These are phyloP conservation scores for Pythium scleroteichum DNA, from an alignment of 352 stramenopile species.

Conservation along the genomic window DNA sequence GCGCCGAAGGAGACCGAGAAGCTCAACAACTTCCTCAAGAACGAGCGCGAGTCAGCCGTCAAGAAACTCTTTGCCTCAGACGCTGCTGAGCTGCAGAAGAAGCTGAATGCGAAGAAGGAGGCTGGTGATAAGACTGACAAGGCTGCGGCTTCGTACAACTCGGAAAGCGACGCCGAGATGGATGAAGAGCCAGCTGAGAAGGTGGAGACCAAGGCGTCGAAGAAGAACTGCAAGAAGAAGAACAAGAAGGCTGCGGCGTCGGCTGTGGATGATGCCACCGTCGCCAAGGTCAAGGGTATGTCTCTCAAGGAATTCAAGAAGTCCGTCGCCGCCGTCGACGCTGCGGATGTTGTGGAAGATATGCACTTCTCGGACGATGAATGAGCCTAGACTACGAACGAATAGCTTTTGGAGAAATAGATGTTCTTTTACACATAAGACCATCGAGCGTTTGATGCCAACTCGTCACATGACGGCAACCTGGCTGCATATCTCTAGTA, in stretches of 20 bases:
- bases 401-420: conserved; percentile 6
- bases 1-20: conserved; percentile 81
- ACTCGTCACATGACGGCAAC: not conserved
- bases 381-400: conserved; percentile 20
- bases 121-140: conserved; percentile 16
- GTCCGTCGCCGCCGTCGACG: conserved; percentile 70
- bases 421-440: conserved; percentile 16
- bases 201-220: conserved; percentile 37
- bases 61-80: conserved; percentile 85
- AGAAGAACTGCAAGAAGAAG: conserved; percentile 37
- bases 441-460: not conserved
- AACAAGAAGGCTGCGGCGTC: conserved; percentile 33
- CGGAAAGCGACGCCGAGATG: conserved; percentile 39
- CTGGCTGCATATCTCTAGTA: conserved; percentile 40
- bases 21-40: conserved; percentile 85
- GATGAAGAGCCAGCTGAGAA: conserved; percentile 37
- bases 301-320: conserved; percentile 83
- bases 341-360: conserved; percentile 73
- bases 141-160: conserved; percentile 29
- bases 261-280: conserved; percentile 59
- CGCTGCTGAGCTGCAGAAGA: conserved; percentile 63
- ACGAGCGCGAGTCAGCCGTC: conserved; percentile 78
- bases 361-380: conserved; percentile 82
- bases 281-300: conserved; percentile 79
- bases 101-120: conserved; percentile 45